Base-by-base conservation (phyloP, 2,329 filamentous ascomycete species). In the Alternaria sp. region DNA sequence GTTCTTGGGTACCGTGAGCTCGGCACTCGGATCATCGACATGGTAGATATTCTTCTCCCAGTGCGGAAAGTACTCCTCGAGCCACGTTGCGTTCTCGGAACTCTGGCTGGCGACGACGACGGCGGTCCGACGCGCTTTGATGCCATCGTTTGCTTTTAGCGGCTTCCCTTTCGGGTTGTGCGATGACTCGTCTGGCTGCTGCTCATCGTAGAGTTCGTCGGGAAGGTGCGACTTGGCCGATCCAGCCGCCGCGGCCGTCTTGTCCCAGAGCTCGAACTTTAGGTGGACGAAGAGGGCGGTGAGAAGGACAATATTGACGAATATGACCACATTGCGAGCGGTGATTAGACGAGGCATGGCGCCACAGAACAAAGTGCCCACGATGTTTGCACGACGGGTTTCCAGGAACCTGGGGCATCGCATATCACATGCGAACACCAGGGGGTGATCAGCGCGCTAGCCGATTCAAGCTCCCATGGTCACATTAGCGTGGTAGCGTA, bases 1-100 rank as follows among this genome's bases (percentile, higher is more conserved):
- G 67, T 85, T 85, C 51, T 73, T 74, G 1, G 83, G 83, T 11
- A 85, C 81, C 0, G 75, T 82, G 21, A 83, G 70, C 25, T 67
- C 58, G 6, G 81, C 80, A 44, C 66, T 57, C 1, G 68, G 65
- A 61, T 81, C 77, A 60, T 85, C 81, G 2, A 83, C 82, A 5
- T 76, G 73, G 69, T 84, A 85, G 17, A 84, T 78, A 36, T 76
- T 70, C 66, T 80, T 78, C 58, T 78, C 71, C 78, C 79, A 83
- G 9, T 77, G 56, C 0, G 80, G 72, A 36, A 82, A 81, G 47
- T 77, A 74, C 40, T 73, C 66, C 5, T 72, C 63, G 19, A 83
- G 74, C 81, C 81, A 83, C n/a, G 74, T 77, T n/a, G 78, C 75
- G 47, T 82, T 73, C 44, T 82, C 79, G 3, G 65, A 67, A n/a